These are phyloP conservation scores for Candida sp. DNA, from an alignment of 1,139 yeast genomes.

Conservation along the genomic window DNA sequence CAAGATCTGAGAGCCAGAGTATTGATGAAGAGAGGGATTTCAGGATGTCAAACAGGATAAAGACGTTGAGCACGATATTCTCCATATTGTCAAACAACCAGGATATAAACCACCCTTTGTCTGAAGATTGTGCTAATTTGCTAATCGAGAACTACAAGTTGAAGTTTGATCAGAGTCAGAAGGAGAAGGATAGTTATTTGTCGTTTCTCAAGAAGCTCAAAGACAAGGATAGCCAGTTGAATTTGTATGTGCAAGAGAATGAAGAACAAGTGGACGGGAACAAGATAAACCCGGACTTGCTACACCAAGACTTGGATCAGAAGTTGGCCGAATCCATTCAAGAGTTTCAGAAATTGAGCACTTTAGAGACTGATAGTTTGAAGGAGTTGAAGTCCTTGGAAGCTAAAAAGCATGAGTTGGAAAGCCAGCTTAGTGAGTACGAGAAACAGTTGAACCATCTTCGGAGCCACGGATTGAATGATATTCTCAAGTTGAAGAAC, in stretches of 20 bases:
- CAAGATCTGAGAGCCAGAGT: background rate
- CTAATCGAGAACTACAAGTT: slow-evolving; percentile 69
- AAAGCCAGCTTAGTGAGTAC: slow-evolving; percentile 37
- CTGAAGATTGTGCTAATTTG: slow-evolving; percentile 80
- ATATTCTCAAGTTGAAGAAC: slow-evolving; percentile 53
- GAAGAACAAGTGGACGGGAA: background rate
- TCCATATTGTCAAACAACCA: slow-evolving; percentile 60
- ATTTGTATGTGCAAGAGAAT: slow-evolving; percentile 10
- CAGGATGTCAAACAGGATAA: slow-evolving; percentile 44
- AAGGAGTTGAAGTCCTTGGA: slow-evolving; percentile 53
- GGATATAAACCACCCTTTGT: slow-evolving; percentile 87
- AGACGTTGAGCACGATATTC: slow-evolving; percentile 68
- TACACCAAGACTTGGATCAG: slow-evolving; percentile 25
- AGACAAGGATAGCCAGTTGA: slow-evolving; percentile 39
- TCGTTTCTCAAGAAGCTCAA: slow-evolving; percentile 73
- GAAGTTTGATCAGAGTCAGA: slow-evolving; percentile 74
- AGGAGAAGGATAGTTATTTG: slow-evolving; percentile 80
- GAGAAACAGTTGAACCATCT: slow-evolving; percentile 45
- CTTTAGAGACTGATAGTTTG: slow-evolving; percentile 39
- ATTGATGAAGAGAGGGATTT: slow-evolving; percentile 12
- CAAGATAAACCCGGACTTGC: slow-evolving; percentile 14
- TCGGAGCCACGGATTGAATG: slow-evolving; percentile 43
- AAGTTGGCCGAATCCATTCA: slow-evolving; percentile 45
- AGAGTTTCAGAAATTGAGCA: slow-evolving; percentile 40
- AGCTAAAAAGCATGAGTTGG: slow-evolving; percentile 39